Conservation (phyloP, 345 rosid genomes). For the Populus euphratica region DNA sequence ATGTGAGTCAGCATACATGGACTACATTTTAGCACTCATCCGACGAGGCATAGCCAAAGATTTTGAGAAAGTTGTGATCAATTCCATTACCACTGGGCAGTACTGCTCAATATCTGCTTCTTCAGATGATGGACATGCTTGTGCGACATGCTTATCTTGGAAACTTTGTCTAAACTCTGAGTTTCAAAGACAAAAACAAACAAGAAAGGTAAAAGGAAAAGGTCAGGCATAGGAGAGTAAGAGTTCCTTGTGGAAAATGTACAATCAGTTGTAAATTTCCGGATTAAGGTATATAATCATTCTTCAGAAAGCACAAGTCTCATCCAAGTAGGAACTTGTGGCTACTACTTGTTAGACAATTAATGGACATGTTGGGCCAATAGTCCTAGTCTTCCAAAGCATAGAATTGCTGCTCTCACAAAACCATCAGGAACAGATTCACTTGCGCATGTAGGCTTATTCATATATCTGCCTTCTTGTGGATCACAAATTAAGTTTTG, state of each 20-base stretch:
- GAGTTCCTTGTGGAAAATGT: neutral
- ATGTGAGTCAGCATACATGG: constrained; percentile 31
- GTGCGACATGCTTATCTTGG: neutral
- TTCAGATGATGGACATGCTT: neutral
- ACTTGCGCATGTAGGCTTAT: neutral
- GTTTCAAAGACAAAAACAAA: neutral
- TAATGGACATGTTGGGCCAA: neutral
- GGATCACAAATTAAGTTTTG: neutral
- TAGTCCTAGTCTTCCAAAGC: neutral
- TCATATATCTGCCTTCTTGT: neutral
- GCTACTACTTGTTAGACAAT: neutral
- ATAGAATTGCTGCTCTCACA: neutral
- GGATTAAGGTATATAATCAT: neutral
- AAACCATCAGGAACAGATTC: neutral
- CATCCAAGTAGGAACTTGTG: neutral
- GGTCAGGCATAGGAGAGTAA: neutral
- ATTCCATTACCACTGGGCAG: neutral
- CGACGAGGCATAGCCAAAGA: constrained; percentile 1
- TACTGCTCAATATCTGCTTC: constrained; percentile 8
- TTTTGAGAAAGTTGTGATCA: constrained; percentile 20
- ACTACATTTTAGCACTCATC: constrained; percentile 1
- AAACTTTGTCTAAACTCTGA: neutral
- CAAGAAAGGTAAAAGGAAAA: neutral
- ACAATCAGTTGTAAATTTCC: neutral
- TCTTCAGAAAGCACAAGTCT: neutral